Base-by-base conservation (phyloP, 345 rosid genomes). In the Salix caprea region DNA sequence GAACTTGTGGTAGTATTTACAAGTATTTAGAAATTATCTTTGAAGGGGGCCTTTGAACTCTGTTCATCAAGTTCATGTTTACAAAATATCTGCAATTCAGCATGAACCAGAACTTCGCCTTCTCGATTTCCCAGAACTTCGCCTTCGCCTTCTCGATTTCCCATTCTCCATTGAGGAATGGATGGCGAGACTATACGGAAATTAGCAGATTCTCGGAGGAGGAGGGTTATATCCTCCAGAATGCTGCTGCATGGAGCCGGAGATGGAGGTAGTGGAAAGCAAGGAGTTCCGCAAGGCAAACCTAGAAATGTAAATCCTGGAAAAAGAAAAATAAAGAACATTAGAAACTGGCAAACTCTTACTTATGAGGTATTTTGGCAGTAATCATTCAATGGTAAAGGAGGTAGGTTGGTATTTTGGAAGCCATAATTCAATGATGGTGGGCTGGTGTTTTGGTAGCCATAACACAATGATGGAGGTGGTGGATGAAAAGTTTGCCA, bases 401-500 rank as follows among this genome's bases (percentile, higher is more conserved):
- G 60, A 54, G 73, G 74, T 13, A 36, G 72, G 36, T 7, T 67
- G 16, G 36, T 62, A 8, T 12, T 62, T 62, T 26, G 36, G 67
- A 5, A 62, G 48, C 66, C 67, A 19, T 15, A 72, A 19, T 9
- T 42, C 36, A 52, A 13, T 50, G 42, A 13, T 19, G 54, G 34
- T 39, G 26, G 77, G 52, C 8, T 67, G 73, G 79, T 64, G 67
- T 58, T 65, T 24, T 68, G 67, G 12, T 54, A 19, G 60, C 24
- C n/a, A 54, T 54, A 21, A 46, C 10, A n/a, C 70, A 70, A 48
- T 23, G 37, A 11, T 52, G 32, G 42, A 30, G 42, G 69, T 40
- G 58, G 54, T 60, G 50, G 69, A 74, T 18, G 72, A 73, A 76
- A 69, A 69, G 54, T 66, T 26, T 69, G 65, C 81, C 75, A 36